Percentiles rank a stretch among this genome's conserved stretches.
Evolutionary conservation across 257 asterid genomes (phyloP).

Genomic region (Penstemon newberryi): DNA sequence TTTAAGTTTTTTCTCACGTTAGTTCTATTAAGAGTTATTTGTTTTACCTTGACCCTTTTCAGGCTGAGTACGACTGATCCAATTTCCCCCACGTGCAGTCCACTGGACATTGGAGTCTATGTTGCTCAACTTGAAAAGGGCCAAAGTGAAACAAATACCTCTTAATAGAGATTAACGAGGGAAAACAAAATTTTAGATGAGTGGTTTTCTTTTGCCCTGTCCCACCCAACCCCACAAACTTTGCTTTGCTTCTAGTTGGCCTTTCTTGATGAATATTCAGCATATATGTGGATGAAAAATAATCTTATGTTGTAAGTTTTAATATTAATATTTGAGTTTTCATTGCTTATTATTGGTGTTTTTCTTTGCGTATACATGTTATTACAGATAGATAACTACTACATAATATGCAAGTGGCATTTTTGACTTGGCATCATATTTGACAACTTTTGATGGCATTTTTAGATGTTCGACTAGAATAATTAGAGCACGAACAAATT

Average conservation of each 20-base stretch:
- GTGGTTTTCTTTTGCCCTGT: slow-evolving; percentile 46
- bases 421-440: background rate
- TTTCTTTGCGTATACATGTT: slow-evolving; percentile 15
- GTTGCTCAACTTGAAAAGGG: too few species aligned
- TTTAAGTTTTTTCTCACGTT: too few species aligned
- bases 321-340: background rate
- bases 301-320: background rate
- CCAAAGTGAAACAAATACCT: too few species aligned
- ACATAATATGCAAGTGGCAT: slow-evolving; percentile 7
- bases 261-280: slow-evolving; percentile 25
- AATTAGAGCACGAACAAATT: too few species aligned
- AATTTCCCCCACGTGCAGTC: too few species aligned
- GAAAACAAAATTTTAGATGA: background rate
- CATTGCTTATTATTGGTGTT: slow-evolving; percentile 20
- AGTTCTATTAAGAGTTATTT: too few species aligned
- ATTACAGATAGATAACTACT: slow-evolving; percentile 27
- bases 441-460: background rate
- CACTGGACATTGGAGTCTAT: too few species aligned
- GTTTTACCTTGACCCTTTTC: too few species aligned
- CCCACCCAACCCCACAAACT: slow-evolving; percentile 34
- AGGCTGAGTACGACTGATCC: too few species aligned
- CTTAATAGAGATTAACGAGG: too few species aligned
- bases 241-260: slow-evolving; percentile 29
- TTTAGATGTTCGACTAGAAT: background rate
- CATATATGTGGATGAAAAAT: slow-evolving; percentile 43